Base-by-base conservation (phyloP, 2,329 filamentous ascomycete genomes). In the Verticillium isaacii region DNA sequence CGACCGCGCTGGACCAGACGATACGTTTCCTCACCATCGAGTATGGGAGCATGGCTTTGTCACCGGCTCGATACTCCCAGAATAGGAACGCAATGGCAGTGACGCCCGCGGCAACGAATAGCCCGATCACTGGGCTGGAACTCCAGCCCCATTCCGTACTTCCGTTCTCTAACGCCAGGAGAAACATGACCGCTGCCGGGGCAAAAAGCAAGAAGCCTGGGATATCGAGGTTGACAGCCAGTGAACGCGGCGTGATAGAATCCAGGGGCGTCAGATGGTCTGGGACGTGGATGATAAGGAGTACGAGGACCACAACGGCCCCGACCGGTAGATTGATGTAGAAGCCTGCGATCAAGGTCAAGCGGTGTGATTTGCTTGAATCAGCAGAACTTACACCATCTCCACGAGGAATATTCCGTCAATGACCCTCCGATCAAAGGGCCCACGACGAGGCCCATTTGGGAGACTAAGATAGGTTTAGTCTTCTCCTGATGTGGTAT, bases 21-120 rank as follows among this genome's bases (percentile, higher is more conserved):
- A 77, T 70, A 1, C 80, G 74, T 39, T 75, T 73, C 15, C 68
- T 69, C 8, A 84, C 59, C 36, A 85, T 72, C 0, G 77, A 76
- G 1, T 77, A 72, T 0, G 80, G 77, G 2, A 86, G 73, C 76
- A 85, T 84, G 37, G 82, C 82, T 2, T 75, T 70, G 25, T 81
- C 78, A 5, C 80, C 81, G 62, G 70, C 68, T 17, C 70, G 70
- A 62, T 68, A 69, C 59, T 84, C 77, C 78, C 80, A 82, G 8
- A 69, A 55, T 3, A 75, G 15, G 65, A 79, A 82, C 8, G 75
- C 36, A 2, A 73, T 52, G 3, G 73, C 65, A 0, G 71, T 68
- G 2, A 66, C 72, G 2, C 64, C 73, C 1, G 74, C 63, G 12
- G 78, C 78, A 55, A 71, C 68, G 59, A 81, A 77, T 11, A 80